Percentiles rank a stretch among this genome's conserved stretches.
Conservation (phyloP, 805 yeast species). For the Candida jianshihensis region DNA sequence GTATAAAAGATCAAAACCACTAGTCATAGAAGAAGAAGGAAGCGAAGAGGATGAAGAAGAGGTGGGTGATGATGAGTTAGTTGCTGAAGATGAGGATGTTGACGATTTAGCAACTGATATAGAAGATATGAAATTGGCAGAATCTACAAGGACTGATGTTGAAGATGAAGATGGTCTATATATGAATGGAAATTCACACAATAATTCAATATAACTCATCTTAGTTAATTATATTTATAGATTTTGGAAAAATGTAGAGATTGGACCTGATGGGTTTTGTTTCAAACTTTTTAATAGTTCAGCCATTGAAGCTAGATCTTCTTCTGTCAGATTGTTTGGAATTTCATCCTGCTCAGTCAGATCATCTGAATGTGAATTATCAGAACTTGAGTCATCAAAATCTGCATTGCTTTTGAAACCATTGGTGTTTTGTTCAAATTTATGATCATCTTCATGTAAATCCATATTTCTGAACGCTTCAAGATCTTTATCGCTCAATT, state of each 20-base stretch:
- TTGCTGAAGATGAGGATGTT: slow-evolving; percentile 7
- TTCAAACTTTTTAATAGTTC: slow-evolving; percentile 22
- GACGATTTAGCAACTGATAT: slow-evolving; percentile 17
- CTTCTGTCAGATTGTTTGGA: slow-evolving; percentile 1
- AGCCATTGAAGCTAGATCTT: slow-evolving; percentile 13
- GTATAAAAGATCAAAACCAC: slow-evolving; percentile 14
- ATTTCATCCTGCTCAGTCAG: slow-evolving; percentile 16
- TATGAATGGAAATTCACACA: not conserved
- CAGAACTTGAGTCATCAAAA: slow-evolving; percentile 15
- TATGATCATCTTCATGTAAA: not conserved
- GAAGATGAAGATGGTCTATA: slow-evolving; percentile 11
- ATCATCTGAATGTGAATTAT: slow-evolving; percentile 13
- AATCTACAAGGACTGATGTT: slow-evolving; percentile 19
- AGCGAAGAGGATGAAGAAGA: slow-evolving; percentile 12
- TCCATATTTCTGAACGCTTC: slow-evolving; percentile 25
- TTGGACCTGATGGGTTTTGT: slow-evolving; percentile 28
- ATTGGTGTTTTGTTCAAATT: slow-evolving; percentile 5
- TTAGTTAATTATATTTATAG: slow-evolving; percentile 1
- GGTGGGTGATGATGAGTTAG: slow-evolving; percentile 5
- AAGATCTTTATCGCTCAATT: slow-evolving; percentile 39
- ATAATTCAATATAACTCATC: not conserved
- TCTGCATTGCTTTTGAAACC: slow-evolving; percentile 16
- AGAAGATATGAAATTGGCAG: slow-evolving; percentile 15
- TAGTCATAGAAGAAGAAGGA: slow-evolving; percentile 19
- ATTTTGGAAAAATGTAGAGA: slow-evolving; percentile 27